Percentiles rank a stretch among this genome's conserved stretches.
Evolutionary conservation across 2,329 filamentous ascomycete species (phyloP).

Genomic region (Fusarium kyushuense): DNA sequence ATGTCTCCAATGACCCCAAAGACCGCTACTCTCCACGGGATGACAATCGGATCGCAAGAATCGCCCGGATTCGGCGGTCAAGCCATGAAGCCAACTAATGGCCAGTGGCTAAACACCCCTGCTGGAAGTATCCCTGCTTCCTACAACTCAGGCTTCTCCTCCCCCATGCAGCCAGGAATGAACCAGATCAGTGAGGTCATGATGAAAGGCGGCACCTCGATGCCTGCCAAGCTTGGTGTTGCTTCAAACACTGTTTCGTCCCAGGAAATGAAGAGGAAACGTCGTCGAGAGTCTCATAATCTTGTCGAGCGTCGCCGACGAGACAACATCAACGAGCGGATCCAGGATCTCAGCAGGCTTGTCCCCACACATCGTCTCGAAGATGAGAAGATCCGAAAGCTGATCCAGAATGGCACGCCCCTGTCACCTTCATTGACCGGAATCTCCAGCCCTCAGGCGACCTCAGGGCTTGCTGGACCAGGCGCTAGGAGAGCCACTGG

Average conservation of each 20-base stretch:
- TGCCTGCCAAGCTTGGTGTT: slow-evolving; percentile 85
- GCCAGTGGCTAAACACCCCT: slow-evolving; percentile 90
- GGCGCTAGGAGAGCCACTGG: slow-evolving; percentile 83
- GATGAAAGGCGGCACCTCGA: slow-evolving; percentile 86
- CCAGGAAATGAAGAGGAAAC: slow-evolving; percentile 92
- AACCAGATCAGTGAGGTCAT: slow-evolving; percentile 90
- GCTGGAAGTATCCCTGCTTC: slow-evolving; percentile 83
- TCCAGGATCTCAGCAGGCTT: slow-evolving; percentile 93
- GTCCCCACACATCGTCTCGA: slow-evolving; percentile 93
- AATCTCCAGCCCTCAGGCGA: slow-evolving; percentile 77
- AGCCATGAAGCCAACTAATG: slow-evolving; percentile 88
- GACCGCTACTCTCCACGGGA: slow-evolving; percentile 78
- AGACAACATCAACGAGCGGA: slow-evolving; percentile 98
- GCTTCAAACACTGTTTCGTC: slow-evolving; percentile 71
- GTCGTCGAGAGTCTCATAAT: slow-evolving; percentile 94
- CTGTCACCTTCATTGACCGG: slow-evolving; percentile 84
- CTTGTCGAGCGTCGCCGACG: slow-evolving; percentile 92
- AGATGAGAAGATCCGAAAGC: slow-evolving; percentile 96
- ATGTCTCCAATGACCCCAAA: slow-evolving; percentile 81
- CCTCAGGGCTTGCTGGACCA: slow-evolving; percentile 87
- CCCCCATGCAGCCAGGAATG: slow-evolving; percentile 77
- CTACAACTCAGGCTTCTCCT: slow-evolving; percentile 88
- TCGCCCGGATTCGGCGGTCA: slow-evolving; percentile 80
- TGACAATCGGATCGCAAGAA: slow-evolving; percentile 76
- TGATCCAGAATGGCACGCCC: slow-evolving; percentile 91